Base-by-base conservation (phyloP, 202 grass and related monocot genomes). In the Bolboschoenoplectus hybrid region DNA sequence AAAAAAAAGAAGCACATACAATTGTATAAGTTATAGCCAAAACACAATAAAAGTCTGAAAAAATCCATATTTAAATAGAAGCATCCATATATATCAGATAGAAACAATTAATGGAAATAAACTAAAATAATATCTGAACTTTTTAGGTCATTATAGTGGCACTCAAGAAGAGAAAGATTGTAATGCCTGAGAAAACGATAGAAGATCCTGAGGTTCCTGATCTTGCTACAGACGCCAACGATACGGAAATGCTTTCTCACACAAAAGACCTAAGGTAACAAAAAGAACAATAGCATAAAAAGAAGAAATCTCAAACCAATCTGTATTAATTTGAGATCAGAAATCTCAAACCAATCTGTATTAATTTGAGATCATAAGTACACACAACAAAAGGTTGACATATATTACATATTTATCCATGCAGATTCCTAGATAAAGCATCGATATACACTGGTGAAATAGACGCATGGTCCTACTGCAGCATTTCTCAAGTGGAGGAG, bases 361-460 rank as follows among this genome's bases (percentile, higher is more conserved):
- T n/a, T 1, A 26, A 26, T 46, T 8, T 4, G 6, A 51, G 26
- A 2, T 82, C 34, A 39, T 55, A 4, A 32, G 7, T 43, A 19
- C 36, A 81, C 7, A 61, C 61, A 81, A 60, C 26, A 39, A 7
- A 80, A 81, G 34, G 71, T 16, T 69, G 6, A 14, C 53, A 60
- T 45, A 41, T 47, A 8, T 26, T 44, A 51, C 49, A 51, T 82
- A 35, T 79, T n/a, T 19, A 80, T 74, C 67, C 4, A 70, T 16
- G 73, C 35, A 97, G 92, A 78, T 92, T 94, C 71, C 92, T 97
- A 0, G 67, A 97, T 49, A 94, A 91, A 87, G 94, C 90, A 45
- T 92, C 84, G 20, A 88, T 97, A 51, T 63, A 83, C 67, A 82
- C n/a, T 66, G 94, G 83, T 6, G 81, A 91, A 51, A 63, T 82